Evolutionary conservation across 2,329 filamentous ascomycete species (phyloP).

Genomic region (Emergomyces pasteurianus): DNA sequence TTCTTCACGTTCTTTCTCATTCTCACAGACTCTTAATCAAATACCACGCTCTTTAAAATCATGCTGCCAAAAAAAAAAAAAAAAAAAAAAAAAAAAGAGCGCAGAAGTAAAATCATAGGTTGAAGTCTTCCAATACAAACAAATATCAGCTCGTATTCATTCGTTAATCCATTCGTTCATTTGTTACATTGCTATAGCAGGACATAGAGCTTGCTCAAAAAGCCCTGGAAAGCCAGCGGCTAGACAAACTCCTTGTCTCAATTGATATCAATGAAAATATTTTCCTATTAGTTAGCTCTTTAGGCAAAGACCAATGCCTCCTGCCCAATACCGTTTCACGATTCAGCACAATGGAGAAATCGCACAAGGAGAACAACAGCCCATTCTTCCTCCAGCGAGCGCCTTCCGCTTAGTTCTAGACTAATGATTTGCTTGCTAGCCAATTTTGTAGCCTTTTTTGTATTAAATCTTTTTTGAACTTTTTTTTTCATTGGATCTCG

Average conservation of each 20-base stretch:
- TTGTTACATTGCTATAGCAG: background rate
- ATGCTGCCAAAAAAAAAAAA: no score
- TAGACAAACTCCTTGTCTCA: background rate
- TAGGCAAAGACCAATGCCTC: no score
- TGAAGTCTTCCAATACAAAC: no score
- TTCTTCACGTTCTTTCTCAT: no score
- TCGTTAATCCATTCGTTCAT: no score
- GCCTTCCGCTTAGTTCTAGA: background rate
- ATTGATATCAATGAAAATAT: background rate
- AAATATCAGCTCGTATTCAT: no score
- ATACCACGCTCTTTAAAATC: no score
- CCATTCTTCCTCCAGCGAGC: background rate
- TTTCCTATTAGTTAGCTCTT: background rate
- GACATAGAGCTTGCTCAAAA: background rate
- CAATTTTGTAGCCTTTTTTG: no score
- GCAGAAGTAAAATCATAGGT: no score
- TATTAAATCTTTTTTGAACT: background rate
- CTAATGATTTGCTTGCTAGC: no score
- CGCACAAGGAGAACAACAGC: background rate
- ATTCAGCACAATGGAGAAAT: background rate
- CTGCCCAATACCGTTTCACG: background rate
- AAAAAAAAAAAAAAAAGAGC: no score
- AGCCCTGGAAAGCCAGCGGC: background rate
- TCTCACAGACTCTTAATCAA: no score
- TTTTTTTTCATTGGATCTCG: constrained; percentile 12